A percentile compares a stretch with the other conserved stretches of the same genome.
phyloP scores from a whole-genome alignment of 1,284 basidiomycete species.

The Ceratobasidium sp. region DNA sequence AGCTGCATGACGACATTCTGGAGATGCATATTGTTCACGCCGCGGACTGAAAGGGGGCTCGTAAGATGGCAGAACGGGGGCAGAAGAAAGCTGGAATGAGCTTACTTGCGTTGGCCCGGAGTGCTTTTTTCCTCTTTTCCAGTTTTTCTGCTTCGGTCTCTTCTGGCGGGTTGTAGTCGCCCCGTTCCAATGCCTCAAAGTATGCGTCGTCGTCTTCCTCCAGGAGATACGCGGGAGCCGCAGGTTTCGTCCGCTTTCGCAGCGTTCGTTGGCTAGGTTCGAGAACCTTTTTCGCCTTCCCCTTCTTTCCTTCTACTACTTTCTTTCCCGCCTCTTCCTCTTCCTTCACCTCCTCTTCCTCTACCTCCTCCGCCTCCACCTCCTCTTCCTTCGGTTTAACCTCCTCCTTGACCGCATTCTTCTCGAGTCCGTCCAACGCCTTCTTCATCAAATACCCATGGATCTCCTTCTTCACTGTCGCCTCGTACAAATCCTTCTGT shows the following conservation, averaged over 20 bases:
- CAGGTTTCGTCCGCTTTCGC: conserved; percentile 55
- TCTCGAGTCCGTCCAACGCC: conserved; percentile 52
- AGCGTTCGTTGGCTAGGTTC: conserved; percentile 57
- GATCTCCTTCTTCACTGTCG: conserved; percentile 75
- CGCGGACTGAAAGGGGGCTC: conserved; percentile 67
- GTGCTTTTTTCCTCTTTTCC: conserved; percentile 54
- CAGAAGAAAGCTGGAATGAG: conserved; percentile 53
- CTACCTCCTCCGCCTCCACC: conserved; percentile 55
- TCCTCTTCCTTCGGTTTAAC: conserved; percentile 52
- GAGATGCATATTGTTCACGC: conserved; percentile 90
- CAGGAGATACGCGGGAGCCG: conserved; percentile 51
- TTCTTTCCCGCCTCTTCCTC: conserved; percentile 55
- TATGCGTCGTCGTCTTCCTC: conserved; percentile 78
- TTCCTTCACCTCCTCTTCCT: conserved; percentile 50
- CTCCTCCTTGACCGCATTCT: conserved; percentile 41
- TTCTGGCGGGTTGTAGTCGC: conserved; percentile 55
- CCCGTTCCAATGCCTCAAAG: conserved; percentile 72
- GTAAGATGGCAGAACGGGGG: conserved; percentile 10
- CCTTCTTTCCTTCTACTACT: conserved; percentile 53
- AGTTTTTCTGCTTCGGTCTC: conserved; percentile 56
- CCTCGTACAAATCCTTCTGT: conserved; percentile 89
- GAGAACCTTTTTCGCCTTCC: conserved; percentile 51
- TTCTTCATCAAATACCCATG: conserved; percentile 73
- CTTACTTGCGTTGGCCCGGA: conserved; percentile 56
- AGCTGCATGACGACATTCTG: conserved; percentile 97